Conservation (phyloP, 2,329 filamentous ascomycete species). For the Didymella keratinophila region DNA sequence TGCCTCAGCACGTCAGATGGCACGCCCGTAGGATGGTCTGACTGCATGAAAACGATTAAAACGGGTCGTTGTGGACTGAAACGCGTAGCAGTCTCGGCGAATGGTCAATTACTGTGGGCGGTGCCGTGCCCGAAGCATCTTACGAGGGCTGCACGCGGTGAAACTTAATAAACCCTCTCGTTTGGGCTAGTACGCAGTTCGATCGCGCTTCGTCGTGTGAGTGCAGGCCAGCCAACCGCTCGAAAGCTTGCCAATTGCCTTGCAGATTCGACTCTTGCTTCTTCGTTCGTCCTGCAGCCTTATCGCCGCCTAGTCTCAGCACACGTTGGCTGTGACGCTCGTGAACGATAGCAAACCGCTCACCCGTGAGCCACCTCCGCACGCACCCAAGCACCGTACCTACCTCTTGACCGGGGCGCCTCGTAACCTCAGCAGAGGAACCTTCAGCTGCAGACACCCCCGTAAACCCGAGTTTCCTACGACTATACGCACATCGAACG, state of each 20-base stretch:
- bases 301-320: background rate
- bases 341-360: conserved; percentile 20
- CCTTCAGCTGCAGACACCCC: conserved; percentile 10
- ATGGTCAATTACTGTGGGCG: conserved; percentile 15
- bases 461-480: background rate
- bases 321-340: conserved; percentile 13
- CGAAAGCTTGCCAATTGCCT: conserved; percentile 30
- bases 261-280: conserved; percentile 17
- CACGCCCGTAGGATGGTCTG: conserved; percentile 15
- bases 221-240: conserved; percentile 25
- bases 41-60: conserved; percentile 24
- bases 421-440: conserved; percentile 12
- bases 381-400: conserved; percentile 17
- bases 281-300: conserved; percentile 2
- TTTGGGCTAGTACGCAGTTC: conserved; percentile 31
- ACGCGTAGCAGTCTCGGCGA: conserved; percentile 21
- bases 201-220: conserved; percentile 28
- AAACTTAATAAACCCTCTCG: conserved; percentile 22
- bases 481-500: conserved; percentile 13
- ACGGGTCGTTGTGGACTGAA: conserved; percentile 21
- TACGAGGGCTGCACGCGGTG: conserved; percentile 24
- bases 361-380: conserved; percentile 22
- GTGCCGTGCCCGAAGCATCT: conserved; percentile 20
- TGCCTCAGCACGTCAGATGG: conserved; percentile 17
- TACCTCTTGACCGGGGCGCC: conserved; percentile 22